phyloP scores from a whole-genome alignment of 1,284 basidiomycete genomes.

The Fistulina hepatica region DNA sequence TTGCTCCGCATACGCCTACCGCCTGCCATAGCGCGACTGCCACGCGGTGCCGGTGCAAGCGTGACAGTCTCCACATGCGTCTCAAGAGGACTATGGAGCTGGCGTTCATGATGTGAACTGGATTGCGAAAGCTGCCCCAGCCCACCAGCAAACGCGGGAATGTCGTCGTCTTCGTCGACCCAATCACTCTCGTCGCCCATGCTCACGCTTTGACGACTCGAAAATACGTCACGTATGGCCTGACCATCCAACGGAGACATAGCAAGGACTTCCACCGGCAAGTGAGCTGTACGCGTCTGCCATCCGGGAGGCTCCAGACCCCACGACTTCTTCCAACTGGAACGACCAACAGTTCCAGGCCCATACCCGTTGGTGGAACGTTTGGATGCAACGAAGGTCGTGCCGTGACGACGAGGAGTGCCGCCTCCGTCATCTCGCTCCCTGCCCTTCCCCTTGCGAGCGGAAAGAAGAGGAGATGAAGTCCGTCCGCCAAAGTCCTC shows the following conservation, averaged over 20 bases:
- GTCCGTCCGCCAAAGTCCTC: constrained; percentile 18
- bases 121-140: constrained; percentile 57
- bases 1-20: constrained; percentile 15
- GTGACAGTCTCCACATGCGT: constrained; percentile 15
- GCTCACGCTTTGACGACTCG: constrained; percentile 40
- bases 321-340: constrained; percentile 82
- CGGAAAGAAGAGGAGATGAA: constrained; percentile 3
- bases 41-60: constrained; percentile 26
- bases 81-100: too few species aligned
- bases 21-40: constrained; percentile 16
- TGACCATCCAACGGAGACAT: constrained; percentile 49
- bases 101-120: constrained; percentile 6
- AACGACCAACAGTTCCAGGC: constrained; percentile 43
- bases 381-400: constrained; percentile 68
- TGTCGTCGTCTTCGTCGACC: constrained; percentile 76
- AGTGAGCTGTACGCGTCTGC: constrained; percentile 57
- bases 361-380: constrained; percentile 43
- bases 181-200: constrained; percentile 71
- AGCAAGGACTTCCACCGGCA: constrained; percentile 62
- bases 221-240: constrained; percentile 65
- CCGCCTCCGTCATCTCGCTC: too few species aligned
- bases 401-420: constrained; percentile 27
- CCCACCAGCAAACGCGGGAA: constrained; percentile 64
- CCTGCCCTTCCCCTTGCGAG: constrained; percentile 9
- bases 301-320: constrained; percentile 75